These are phyloP conservation scores for Citrus unshiu DNA, from an alignment of 345 rosid species.

Conservation along the genomic window DNA sequence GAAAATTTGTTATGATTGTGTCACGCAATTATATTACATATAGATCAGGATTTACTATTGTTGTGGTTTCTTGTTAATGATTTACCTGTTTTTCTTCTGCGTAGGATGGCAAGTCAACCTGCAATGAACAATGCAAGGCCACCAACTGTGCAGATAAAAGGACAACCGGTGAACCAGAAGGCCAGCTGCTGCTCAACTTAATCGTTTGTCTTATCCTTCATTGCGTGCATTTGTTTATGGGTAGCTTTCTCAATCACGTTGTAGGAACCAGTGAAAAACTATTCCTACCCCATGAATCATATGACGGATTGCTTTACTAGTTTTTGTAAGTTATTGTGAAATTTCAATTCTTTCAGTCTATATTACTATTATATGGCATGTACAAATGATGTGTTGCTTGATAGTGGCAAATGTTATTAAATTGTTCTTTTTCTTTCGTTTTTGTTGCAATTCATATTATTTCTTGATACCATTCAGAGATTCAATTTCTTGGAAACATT, in stretches of 20 bases:
- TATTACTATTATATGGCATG: neutral
- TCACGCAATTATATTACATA: too few species aligned
- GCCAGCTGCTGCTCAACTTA: constrained; percentile 49
- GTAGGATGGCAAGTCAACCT: constrained; percentile 58
- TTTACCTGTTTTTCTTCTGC: neutral
- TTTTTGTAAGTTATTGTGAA: constrained; percentile 5
- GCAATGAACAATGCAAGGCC: constrained; percentile 34
- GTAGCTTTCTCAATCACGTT: neutral
- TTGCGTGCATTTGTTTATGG: constrained; percentile 5
- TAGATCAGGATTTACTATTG: neutral
- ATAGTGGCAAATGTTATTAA: constrained; percentile 1
- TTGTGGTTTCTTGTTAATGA: neutral
- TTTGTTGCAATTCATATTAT: neutral
- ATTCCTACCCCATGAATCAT: constrained; percentile 6
- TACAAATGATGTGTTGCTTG: constrained; percentile 14
- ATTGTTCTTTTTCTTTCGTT: neutral
- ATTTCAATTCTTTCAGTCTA: constrained; percentile 21
- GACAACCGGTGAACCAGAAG: constrained; percentile 56
- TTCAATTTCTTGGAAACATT: too few species aligned
- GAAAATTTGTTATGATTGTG: neutral
- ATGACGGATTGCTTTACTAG: neutral
- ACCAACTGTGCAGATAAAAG: constrained; percentile 42
- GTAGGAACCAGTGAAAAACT: constrained; percentile 1
- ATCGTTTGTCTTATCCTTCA: neutral
- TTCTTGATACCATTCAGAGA: neutral